A percentile compares a stretch with the other conserved stretches of the same genome.
phyloP scores from a whole-genome alignment of 192 early-diverging fungal species.

The Coemansia sp. region DNA sequence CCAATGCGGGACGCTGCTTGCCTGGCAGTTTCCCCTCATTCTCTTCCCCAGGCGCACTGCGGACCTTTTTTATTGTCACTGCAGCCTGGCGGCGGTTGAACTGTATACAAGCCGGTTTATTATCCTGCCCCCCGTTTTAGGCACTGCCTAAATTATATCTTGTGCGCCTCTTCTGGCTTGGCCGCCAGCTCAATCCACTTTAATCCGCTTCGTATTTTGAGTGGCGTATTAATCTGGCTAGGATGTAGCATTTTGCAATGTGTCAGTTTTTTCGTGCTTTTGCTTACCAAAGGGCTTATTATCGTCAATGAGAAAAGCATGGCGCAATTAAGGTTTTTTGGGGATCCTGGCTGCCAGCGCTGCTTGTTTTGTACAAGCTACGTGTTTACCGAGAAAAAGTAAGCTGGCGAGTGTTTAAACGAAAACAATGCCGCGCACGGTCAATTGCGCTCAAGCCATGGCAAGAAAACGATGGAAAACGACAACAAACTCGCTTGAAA shows the following conservation, averaged over 20 bases:
- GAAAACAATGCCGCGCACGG: neutral
- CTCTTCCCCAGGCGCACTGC: neutral
- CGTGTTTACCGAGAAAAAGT: neutral
- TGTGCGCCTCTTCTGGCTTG: neutral
- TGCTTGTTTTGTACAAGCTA: neutral
- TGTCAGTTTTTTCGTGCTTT: too few relatives aligned
- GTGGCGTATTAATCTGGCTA: neutral
- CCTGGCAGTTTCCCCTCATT: neutral
- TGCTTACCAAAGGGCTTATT: slow-evolving; percentile 4
- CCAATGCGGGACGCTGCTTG: neutral
- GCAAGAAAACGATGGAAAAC: neutral
- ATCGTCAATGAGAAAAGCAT: neutral
- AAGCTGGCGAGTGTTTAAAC: neutral
- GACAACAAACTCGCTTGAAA: neutral
- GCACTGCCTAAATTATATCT: neutral
- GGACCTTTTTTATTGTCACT: neutral
- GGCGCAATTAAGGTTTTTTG: slow-evolving; percentile 4
- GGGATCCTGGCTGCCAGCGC: neutral
- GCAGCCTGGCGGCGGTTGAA: neutral
- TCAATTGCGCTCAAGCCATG: neutral
- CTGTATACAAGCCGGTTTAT: neutral
- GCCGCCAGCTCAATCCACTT: neutral
- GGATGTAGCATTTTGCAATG: too few relatives aligned
- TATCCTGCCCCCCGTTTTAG: neutral
- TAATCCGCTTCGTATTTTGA: too few relatives aligned